Percentiles rank a stretch among this genome's conserved stretches.
Conservation (phyloP, 306 rosid genomes). For the Cucumis hystrix region DNA sequence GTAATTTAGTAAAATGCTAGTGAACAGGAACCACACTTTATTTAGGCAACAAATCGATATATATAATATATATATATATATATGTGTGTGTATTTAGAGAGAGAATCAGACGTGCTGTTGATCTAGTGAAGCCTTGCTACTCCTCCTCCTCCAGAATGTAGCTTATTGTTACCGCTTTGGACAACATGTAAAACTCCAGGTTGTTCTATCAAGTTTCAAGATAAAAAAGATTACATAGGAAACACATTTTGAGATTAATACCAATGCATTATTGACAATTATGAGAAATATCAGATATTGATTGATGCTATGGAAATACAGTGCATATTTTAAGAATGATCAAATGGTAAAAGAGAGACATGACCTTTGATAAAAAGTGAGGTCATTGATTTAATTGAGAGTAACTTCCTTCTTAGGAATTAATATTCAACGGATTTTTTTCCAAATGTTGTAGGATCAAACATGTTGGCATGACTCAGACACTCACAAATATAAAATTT, state of each 20-base stretch:
- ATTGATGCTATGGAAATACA: not conserved
- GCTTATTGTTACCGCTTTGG: not conserved
- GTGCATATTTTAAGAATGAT: too few species aligned
- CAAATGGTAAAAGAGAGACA: too few species aligned
- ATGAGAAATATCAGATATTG: not conserved
- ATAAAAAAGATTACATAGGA: not conserved
- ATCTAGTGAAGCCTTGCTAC: slow-evolving; percentile 1
- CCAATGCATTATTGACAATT: not conserved
- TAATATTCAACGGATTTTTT: too few species aligned
- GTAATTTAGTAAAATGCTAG: not conserved
- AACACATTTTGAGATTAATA: not conserved
- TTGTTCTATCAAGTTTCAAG: not conserved
- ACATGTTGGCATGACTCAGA: too few species aligned
- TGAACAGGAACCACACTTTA: not conserved
- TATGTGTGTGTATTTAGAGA: not conserved
- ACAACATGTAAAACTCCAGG: slow-evolving; percentile 3
- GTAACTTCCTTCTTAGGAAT: too few species aligned
- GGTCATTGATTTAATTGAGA: too few species aligned
- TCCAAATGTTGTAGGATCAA: too few species aligned
- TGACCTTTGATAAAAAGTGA: too few species aligned
- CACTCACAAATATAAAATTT: too few species aligned
- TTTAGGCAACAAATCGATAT: not conserved
- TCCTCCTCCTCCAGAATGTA: not conserved
- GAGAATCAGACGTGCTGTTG: not conserved
- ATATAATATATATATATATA: too few species aligned